Conservation (phyloP, 2,329 filamentous ascomycete genomes). For the Fusarium kyushuense region DNA sequence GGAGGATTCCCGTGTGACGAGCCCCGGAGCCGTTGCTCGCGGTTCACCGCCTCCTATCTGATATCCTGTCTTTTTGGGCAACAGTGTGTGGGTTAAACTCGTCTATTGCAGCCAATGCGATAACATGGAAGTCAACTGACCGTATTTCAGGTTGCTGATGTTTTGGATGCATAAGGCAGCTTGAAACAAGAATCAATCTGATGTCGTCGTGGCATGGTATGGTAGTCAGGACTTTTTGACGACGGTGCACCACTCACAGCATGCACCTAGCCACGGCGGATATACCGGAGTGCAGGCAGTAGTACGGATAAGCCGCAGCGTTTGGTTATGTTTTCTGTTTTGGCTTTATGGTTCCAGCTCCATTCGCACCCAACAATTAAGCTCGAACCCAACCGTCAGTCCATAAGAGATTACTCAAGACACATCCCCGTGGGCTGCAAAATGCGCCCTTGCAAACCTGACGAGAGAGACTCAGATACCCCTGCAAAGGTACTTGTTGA, state of each 20-base stretch:
- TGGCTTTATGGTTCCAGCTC: slow-evolving; percentile 14
- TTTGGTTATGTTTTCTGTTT: slow-evolving; percentile 7
- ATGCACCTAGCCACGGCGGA: slow-evolving; percentile 46
- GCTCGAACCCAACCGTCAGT: slow-evolving; percentile 48
- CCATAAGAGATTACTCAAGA: slow-evolving; percentile 45
- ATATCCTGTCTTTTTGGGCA: slow-evolving; percentile 30
- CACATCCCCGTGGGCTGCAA: slow-evolving; percentile 43
- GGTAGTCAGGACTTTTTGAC: slow-evolving; percentile 20
- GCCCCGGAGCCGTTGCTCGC: slow-evolving; percentile 37
- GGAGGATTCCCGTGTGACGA: slow-evolving; percentile 48
- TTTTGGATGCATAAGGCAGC: slow-evolving; percentile 30
- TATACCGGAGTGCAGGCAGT: slow-evolving; percentile 43
- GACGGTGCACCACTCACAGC: slow-evolving; percentile 14
- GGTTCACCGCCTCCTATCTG: slow-evolving; percentile 47
- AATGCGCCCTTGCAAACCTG: slow-evolving; percentile 38
- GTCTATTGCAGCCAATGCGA: slow-evolving; percentile 33
- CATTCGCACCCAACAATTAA: slow-evolving; percentile 49
- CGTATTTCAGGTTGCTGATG: slow-evolving; percentile 32
- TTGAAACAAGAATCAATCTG: slow-evolving; percentile 21
- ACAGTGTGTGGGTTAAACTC: slow-evolving; percentile 23
- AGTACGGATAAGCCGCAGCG: slow-evolving; percentile 1
- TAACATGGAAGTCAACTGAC: slow-evolving; percentile 35
- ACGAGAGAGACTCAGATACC: slow-evolving; percentile 24
- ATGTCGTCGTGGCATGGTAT: slow-evolving; percentile 23
- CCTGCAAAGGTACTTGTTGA: slow-evolving; percentile 43